Conservation (phyloP, 257 asterid genomes). For the Plantago elongata region DNA sequence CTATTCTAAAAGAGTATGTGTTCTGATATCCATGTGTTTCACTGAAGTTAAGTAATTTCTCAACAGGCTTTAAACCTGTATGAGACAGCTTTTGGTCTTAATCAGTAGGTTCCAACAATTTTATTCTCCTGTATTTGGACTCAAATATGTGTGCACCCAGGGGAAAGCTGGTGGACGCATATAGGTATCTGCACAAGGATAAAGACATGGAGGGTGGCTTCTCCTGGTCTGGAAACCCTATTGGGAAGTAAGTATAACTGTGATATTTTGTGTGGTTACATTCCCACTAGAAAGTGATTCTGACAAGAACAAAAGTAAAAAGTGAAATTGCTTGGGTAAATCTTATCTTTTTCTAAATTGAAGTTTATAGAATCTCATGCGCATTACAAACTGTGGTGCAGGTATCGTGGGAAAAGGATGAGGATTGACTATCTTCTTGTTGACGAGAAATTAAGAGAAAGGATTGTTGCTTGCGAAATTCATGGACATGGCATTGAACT, state of each 20-base stretch:
- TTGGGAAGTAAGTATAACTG: slow-evolving; percentile 65
- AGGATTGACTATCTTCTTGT: slow-evolving; percentile 84
- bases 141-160: slow-evolving; percentile 28
- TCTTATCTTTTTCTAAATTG: slow-evolving; percentile 1
- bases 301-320: background rate
- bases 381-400: slow-evolving; percentile 26
- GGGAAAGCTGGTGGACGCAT: slow-evolving; percentile 82
- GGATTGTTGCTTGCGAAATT: slow-evolving; percentile 67
- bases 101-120: too few relatives aligned
- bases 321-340: background rate
- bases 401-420: slow-evolving; percentile 99
- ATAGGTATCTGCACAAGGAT: slow-evolving; percentile 71
- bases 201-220: slow-evolving; percentile 79
- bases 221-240: slow-evolving; percentile 96
- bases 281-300: background rate
- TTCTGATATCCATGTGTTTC: slow-evolving; percentile 2
- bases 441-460: slow-evolving; percentile 61
- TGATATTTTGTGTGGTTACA: background rate
- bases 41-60: background rate
- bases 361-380: slow-evolving; percentile 14
- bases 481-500: slow-evolving; percentile 81
- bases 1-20: slow-evolving; percentile 69
- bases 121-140: background rate
- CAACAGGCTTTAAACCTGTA: background rate
- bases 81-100: too few relatives aligned